Percentiles rank a stretch among this genome's conserved stretches.
These are phyloP conservation scores for Syzygium aqueum DNA, from an alignment of 345 rosid genomes.

Conservation along the genomic window DNA sequence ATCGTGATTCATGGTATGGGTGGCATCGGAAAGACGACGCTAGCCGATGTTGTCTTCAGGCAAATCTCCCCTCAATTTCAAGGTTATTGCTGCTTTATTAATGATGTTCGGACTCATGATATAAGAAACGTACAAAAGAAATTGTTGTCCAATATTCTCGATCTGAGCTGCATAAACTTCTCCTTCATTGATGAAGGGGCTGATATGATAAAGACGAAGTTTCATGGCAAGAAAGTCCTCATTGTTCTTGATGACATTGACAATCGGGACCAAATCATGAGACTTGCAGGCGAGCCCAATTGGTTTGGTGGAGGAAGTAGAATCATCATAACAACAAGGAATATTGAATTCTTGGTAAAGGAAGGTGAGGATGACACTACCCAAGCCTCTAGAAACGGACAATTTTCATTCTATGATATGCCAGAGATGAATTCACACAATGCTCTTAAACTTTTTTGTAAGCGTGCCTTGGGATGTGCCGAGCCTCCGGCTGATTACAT, in stretches of 20 bases:
- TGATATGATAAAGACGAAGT: background rate
- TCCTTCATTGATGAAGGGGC: background rate
- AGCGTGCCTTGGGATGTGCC: background rate
- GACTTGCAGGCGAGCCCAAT: background rate
- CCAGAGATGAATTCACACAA: background rate
- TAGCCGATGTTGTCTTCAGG: background rate
- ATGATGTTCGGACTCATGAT: background rate
- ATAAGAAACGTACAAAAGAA: background rate
- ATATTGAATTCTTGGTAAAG: background rate
- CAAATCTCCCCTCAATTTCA: background rate
- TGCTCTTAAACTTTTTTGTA: background rate
- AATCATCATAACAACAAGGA: background rate
- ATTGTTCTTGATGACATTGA: background rate
- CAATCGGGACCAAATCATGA: background rate
- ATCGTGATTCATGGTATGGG: background rate
- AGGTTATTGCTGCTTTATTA: background rate
- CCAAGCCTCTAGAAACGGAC: fast-evolving
- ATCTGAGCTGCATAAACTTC: background rate
- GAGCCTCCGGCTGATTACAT: fast-evolving
- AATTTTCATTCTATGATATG: background rate
- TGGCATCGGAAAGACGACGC: background rate
- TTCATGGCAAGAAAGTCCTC: background rate
- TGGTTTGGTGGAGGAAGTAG: background rate
- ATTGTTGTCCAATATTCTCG: background rate
- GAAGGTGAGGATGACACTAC: background rate